A percentile compares a stretch with the other conserved stretches of the same genome.
These are phyloP conservation scores for Pleodorina starrii DNA, from an alignment of 139 green algal species.

Conservation along the genomic window DNA sequence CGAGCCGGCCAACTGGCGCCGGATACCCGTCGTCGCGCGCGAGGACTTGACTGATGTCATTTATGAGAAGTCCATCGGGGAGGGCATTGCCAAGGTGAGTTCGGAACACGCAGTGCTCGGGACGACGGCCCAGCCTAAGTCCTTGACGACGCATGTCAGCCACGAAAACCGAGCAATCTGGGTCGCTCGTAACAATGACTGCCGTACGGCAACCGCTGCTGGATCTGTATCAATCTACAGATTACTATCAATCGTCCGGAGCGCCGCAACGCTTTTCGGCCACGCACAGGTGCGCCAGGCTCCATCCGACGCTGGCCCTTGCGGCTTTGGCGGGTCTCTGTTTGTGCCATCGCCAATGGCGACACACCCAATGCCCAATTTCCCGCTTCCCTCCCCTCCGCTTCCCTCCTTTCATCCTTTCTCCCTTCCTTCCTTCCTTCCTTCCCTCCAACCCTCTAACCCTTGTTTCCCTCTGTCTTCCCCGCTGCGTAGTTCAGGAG, in stretches of 20 bases:
- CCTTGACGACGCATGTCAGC: too few relatives aligned
- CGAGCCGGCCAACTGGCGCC: slow-evolving; percentile 71
- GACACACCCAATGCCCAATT: not conserved
- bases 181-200: too few relatives aligned
- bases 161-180: too few relatives aligned
- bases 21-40: slow-evolving; percentile 63
- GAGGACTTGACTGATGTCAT: slow-evolving; percentile 85
- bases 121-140: too few relatives aligned
- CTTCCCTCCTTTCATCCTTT: not conserved
- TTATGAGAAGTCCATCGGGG: slow-evolving; percentile 88
- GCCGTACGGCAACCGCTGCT: too few relatives aligned
- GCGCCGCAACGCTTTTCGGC: slow-evolving; percentile 96
- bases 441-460: too few relatives aligned
- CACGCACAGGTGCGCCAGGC: slow-evolving; percentile 78
- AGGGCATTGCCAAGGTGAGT: slow-evolving; percentile 93
- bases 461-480: too few relatives aligned
- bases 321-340: not conserved
- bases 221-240: slow-evolving; percentile 62
- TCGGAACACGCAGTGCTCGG: too few relatives aligned
- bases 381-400: not conserved
- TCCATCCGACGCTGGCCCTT: not conserved
- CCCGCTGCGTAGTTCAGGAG: slow-evolving; percentile 79
- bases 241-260: slow-evolving; percentile 97
- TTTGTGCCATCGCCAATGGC: too few relatives aligned
- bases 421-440: not conserved